These are phyloP conservation scores for Epichloe gansuensis DNA, from an alignment of 2,329 filamentous ascomycete species.

Conservation along the genomic window DNA sequence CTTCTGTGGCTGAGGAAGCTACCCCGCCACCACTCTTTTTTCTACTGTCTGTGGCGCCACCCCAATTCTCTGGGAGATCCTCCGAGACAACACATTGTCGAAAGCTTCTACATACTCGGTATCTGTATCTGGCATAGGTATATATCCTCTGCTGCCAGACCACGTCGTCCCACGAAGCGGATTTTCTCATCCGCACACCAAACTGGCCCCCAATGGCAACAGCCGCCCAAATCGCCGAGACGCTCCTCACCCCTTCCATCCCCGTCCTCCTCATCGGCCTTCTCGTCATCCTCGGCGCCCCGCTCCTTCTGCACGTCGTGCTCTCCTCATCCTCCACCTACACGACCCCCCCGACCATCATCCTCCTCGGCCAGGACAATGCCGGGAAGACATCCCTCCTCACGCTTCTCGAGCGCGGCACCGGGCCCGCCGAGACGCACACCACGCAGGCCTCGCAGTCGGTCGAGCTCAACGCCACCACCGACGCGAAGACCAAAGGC, in stretches of 20 bases:
- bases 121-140: too few species aligned
- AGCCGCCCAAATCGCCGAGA: conserved; percentile 32
- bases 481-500: conserved; percentile 27
- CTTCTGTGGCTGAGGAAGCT: too few species aligned
- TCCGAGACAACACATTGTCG: too few species aligned
- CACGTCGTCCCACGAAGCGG: too few species aligned
- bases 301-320: conserved; percentile 63
- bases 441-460: conserved; percentile 38
- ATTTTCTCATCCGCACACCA: too few species aligned
- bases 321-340: conserved; percentile 56
- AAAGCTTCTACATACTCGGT: too few species aligned
- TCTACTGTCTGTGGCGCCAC: too few species aligned
- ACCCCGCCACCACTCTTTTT: too few species aligned
- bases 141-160: too few species aligned
- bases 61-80: too few species aligned
- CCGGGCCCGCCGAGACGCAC: conserved; percentile 34
- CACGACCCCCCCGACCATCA: conserved; percentile 58
- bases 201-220: conserved; percentile 20
- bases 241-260: conserved; percentile 45
- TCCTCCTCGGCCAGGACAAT: conserved; percentile 69
- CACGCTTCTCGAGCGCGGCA: conserved; percentile 55
- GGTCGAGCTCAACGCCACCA: conserved; percentile 42
- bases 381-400: conserved; percentile 80
- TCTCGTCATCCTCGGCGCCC: conserved; percentile 57
- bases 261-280: conserved; percentile 55